A percentile compares a stretch with the other conserved stretches of the same genome.
Evolutionary conservation across 495 filamentous ascomycete genomes (phyloP).

Genomic region (Trichoderma reesei): DNA sequence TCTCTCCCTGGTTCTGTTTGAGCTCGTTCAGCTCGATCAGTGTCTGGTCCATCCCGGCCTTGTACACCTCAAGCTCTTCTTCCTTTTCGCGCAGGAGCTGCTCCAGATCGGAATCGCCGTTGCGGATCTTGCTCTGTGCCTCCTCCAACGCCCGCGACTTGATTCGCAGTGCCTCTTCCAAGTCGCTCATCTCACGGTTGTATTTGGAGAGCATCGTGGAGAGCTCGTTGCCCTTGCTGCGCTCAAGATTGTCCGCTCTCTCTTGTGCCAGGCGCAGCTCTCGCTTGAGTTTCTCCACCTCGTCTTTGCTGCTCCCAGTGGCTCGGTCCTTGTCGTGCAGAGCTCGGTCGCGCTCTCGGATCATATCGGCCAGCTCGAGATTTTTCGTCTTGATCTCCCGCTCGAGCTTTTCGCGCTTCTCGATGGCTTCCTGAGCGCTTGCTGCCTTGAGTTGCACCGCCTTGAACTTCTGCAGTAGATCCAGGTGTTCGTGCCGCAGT

Average conservation of each 20-base stretch:
- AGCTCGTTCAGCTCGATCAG: slow-evolving; percentile 84
- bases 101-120: slow-evolving; percentile 79
- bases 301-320: slow-evolving; percentile 79
- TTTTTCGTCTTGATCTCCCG: slow-evolving; percentile 98
- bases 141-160: slow-evolving; percentile 89
- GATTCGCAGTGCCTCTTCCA: slow-evolving; percentile 83
- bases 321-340: slow-evolving; percentile 82
- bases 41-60: slow-evolving; percentile 93
- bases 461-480: slow-evolving; percentile 91
- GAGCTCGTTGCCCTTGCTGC: slow-evolving; percentile 85
- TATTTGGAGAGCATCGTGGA: slow-evolving; percentile 91
- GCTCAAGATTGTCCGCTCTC: slow-evolving; percentile 85
- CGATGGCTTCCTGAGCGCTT: slow-evolving; percentile 94
- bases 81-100: slow-evolving; percentile 80
- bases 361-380: slow-evolving; percentile 96
- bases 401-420: slow-evolving; percentile 86
- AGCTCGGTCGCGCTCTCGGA: slow-evolving; percentile 90
- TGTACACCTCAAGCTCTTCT: slow-evolving; percentile 93
- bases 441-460: slow-evolving; percentile 89
- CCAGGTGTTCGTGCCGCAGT: slow-evolving; percentile 87
- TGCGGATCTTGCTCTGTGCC: slow-evolving; percentile 59
- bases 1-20: slow-evolving; percentile 55
- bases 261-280: slow-evolving; percentile 89
- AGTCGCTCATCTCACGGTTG: slow-evolving; percentile 90
- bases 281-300: slow-evolving; percentile 92